These are phyloP conservation scores for Alnus rubra DNA, from an alignment of 306 rosid genomes.

Conservation along the genomic window DNA sequence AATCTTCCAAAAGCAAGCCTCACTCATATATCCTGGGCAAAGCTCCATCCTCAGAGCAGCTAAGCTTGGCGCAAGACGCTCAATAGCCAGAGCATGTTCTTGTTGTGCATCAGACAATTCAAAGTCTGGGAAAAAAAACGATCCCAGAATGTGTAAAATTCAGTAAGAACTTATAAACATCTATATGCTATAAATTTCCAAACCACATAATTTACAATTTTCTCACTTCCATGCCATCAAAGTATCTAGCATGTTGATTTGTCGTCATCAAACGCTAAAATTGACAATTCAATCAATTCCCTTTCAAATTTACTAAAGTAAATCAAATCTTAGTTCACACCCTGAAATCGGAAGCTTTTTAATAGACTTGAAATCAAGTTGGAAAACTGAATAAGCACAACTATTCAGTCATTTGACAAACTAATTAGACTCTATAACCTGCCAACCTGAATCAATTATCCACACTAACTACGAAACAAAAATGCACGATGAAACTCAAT, in stretches of 20 bases:
- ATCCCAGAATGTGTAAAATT: neutral
- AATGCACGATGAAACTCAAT: neutral
- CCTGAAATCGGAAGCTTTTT: neutral
- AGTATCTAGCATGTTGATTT: neutral
- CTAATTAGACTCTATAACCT: neutral
- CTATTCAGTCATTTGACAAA: neutral
- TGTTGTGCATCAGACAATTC: conserved; percentile 86
- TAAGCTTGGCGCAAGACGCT: conserved; percentile 65
- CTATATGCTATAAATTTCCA: neutral
- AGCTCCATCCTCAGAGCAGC: conserved; percentile 85
- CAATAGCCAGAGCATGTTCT: conserved; percentile 87
- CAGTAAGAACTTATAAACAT: conserved; percentile 9
- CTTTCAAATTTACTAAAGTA: neutral
- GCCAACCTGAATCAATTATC: neutral
- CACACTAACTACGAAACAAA: neutral
- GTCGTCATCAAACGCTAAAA: neutral
- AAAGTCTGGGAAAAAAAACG: conserved; percentile 45
- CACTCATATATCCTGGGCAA: conserved; percentile 85
- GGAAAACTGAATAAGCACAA: neutral
- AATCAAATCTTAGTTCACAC: neutral
- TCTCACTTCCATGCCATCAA: neutral
- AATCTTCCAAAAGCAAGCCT: conserved; percentile 76
- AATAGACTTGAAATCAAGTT: neutral
- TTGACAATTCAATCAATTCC: neutral
- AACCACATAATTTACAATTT: neutral